Evolutionary conservation across 495 filamentous ascomycete species (phyloP).

Genomic region (Margaritispora aquatica): DNA sequence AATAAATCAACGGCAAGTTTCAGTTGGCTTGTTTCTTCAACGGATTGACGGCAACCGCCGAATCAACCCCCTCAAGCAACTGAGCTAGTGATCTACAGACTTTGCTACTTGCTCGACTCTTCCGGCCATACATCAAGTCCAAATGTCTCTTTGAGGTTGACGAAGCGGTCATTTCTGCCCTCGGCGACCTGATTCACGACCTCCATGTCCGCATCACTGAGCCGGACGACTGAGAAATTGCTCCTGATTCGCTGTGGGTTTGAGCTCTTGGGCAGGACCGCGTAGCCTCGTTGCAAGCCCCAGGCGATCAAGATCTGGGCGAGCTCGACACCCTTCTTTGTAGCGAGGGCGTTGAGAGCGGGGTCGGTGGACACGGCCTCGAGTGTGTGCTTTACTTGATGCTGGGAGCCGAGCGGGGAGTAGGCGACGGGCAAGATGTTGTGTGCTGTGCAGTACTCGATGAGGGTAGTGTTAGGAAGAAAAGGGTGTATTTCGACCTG

Average conservation of each 20-base stretch:
- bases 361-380: constrained; percentile 54
- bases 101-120: constrained; percentile 4
- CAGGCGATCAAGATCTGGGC: constrained; percentile 39
- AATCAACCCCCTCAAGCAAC: no score
- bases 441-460: constrained; percentile 27
- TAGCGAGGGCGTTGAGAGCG: constrained; percentile 39
- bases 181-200: constrained; percentile 52
- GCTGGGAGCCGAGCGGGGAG: constrained; percentile 49
- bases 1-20: not conserved
- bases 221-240: constrained; percentile 28
- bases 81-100: not conserved
- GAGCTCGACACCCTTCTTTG: constrained; percentile 29
- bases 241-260: constrained; percentile 36
- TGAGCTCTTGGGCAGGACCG: constrained; percentile 42
- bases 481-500: constrained; percentile 85
- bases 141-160: constrained; percentile 67
- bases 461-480: constrained; percentile 31
- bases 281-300: constrained; percentile 41
- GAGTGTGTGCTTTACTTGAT: constrained; percentile 58
- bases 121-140: constrained; percentile 17
- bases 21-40: not conserved
- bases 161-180: constrained; percentile 59
- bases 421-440: constrained; percentile 45
- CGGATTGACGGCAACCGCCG: not conserved
- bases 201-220: constrained; percentile 27